A percentile compares a stretch with the other conserved stretches of the same genome.
Conservation (phyloP, 805 yeast genomes). For the Kodamaea fukazawae region DNA sequence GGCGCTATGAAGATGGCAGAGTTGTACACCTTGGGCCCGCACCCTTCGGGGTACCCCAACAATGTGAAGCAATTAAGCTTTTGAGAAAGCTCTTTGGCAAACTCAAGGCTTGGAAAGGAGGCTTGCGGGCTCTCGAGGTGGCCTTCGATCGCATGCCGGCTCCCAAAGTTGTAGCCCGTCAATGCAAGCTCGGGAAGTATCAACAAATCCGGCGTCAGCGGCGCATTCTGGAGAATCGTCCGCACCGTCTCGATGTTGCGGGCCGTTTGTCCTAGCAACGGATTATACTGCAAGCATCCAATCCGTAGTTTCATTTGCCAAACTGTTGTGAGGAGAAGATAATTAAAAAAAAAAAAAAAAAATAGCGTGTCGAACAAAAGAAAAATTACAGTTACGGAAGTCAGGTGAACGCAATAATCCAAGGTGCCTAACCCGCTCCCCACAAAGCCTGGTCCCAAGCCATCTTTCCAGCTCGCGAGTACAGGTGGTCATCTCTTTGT, state of each 20-base stretch:
- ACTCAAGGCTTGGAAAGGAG: slow-evolving; percentile 46
- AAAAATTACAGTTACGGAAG: no score
- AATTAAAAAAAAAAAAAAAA: no score
- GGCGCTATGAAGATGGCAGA: slow-evolving; percentile 66
- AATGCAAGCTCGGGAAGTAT: slow-evolving; percentile 82
- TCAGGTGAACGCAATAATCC: no score
- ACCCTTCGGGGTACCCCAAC: slow-evolving; percentile 77
- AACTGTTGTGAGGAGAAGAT: no score
- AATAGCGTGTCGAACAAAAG: no score
- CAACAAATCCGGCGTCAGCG: slow-evolving; percentile 52
- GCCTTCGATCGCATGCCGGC: slow-evolving; percentile 49
- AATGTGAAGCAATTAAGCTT: slow-evolving; percentile 61
- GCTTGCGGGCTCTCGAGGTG: slow-evolving; percentile 43
- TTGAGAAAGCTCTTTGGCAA: slow-evolving; percentile 56
- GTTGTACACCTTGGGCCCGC: slow-evolving; percentile 49
- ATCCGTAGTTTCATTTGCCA: slow-evolving; percentile 32
- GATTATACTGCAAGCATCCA: slow-evolving; percentile 68
- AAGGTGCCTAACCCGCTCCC: no score
- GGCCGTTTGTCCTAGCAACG: slow-evolving; percentile 57
- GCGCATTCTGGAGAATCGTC: slow-evolving; percentile 23
- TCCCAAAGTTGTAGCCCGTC: slow-evolving; percentile 74
- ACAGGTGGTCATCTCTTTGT: no score
- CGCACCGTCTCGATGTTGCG: slow-evolving; percentile 53
- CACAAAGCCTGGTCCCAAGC: no score
- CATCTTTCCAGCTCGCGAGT: no score